phyloP scores from a whole-genome alignment of 352 stramenopile species.

The Globisporangium abappressorium region DNA sequence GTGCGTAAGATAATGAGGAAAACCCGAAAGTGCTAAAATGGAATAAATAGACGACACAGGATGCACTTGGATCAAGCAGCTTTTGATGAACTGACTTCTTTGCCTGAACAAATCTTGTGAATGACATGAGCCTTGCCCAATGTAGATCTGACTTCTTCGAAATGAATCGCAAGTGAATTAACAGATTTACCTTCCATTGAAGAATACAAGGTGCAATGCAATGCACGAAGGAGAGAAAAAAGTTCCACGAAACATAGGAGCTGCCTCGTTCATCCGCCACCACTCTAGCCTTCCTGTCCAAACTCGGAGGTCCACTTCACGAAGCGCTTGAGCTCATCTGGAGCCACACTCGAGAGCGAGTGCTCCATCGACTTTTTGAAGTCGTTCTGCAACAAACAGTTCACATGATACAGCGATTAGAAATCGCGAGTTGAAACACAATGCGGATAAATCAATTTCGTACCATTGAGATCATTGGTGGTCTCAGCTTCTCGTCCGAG shows the following conservation, averaged over 20 bases:
- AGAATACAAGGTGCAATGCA: constrained; percentile 12
- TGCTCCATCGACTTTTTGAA: constrained; percentile 96
- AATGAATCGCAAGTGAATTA: neutral
- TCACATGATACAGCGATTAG: constrained; percentile 1
- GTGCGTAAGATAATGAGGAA: neutral
- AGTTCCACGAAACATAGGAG: neutral
- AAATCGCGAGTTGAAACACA: constrained; percentile 5
- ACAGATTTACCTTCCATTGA: constrained; percentile 7
- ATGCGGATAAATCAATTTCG: constrained; percentile 5
- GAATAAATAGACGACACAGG: constrained; percentile 9
- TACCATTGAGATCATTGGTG: constrained; percentile 87
- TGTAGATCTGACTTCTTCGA: too few relatives aligned
- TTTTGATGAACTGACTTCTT: neutral
- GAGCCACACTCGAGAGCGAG: constrained; percentile 93
- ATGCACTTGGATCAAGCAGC: neutral
- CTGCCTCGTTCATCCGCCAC: neutral
- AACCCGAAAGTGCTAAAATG: neutral
- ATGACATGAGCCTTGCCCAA: too few relatives aligned
- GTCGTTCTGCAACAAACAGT: constrained; percentile 67
- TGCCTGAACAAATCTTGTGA: too few relatives aligned
- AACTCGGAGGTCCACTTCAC: constrained; percentile 99
- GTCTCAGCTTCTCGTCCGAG: constrained; percentile 80
- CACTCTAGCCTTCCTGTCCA: constrained; percentile 94
- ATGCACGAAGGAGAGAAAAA: constrained; percentile 5
- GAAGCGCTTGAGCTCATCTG: constrained; percentile 96